Evolutionary conservation across 164 flowering plant species (phyloP).

Genomic region (Stephania japonica): DNA sequence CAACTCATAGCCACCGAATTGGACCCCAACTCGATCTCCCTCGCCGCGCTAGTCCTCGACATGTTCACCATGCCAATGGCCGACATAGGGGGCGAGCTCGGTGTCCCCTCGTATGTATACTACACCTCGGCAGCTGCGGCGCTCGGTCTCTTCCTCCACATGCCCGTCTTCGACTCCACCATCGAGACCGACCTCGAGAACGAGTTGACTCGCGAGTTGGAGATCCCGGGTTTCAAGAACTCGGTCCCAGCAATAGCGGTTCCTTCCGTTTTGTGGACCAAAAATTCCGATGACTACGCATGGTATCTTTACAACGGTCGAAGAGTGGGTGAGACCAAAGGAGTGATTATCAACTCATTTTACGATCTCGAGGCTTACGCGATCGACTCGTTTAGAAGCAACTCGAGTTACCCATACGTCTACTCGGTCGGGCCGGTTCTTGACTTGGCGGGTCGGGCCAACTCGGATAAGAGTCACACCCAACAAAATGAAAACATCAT

Average conservation of each 20-base stretch:
- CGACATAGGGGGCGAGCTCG: conserved; percentile 28
- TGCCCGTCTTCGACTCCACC: conserved; percentile 4
- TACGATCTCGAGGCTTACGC: conserved; percentile 17
- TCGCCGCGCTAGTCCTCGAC: conserved; percentile 25
- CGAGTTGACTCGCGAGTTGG: conserved; percentile 6
- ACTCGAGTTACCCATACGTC: conserved; percentile 14
- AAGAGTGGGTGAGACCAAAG: conserved; percentile 20
- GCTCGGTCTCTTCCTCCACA: conserved; percentile 16
- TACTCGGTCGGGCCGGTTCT: conserved; percentile 31
- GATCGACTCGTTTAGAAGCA: neutral
- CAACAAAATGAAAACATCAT: neutral
- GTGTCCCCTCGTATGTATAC: conserved; percentile 30
- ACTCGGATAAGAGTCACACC: neutral
- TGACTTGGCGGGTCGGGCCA: neutral
- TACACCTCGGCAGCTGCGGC: conserved; percentile 21
- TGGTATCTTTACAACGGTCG: neutral
- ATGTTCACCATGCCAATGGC: conserved; percentile 25
- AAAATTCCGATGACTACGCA: neutral
- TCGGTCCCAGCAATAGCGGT: conserved; percentile 14
- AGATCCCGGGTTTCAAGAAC: conserved; percentile 15
- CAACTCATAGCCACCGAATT: neutral
- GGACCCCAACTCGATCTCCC: neutral
- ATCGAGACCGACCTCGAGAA: neutral
- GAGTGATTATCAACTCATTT: conserved; percentile 27
- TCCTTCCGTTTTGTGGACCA: neutral